These are phyloP conservation scores for Picochlorum sp. DNA, from an alignment of 139 green algal genomes.

Conservation along the genomic window DNA sequence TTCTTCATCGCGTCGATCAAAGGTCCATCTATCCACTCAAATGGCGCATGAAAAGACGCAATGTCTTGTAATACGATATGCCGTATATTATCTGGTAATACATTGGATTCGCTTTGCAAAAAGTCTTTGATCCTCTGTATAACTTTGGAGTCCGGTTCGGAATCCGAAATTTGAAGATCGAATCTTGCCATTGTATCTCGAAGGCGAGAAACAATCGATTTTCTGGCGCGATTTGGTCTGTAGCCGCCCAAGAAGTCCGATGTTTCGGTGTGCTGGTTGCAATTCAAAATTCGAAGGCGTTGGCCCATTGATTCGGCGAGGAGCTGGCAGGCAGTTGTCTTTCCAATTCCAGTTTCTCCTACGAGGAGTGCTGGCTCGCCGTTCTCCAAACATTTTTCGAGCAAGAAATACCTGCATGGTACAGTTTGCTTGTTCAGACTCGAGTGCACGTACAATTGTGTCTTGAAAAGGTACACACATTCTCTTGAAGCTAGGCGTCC, in stretches of 20 bases:
- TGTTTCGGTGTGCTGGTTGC: constrained; percentile 98
- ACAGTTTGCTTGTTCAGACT: constrained; percentile 88
- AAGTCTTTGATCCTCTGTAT: neutral
- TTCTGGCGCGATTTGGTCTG: constrained; percentile 44
- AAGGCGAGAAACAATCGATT: neutral
- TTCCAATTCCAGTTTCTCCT: constrained; percentile 93
- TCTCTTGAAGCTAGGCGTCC: constrained; percentile 6
- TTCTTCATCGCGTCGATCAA: constrained; percentile 88
- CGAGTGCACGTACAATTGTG: constrained; percentile 19
- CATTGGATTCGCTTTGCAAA: too few relatives aligned
- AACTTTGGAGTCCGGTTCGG: too few relatives aligned
- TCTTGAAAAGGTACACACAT: constrained; percentile 15
- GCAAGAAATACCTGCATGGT: constrained; percentile 60
- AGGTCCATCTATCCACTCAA: constrained; percentile 88
- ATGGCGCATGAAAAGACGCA: constrained; percentile 54
- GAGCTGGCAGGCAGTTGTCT: constrained; percentile 96
- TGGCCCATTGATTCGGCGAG: constrained; percentile 68
- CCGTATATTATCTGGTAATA: too few relatives aligned
- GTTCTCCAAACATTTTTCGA: constrained; percentile 50
- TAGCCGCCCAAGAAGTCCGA: constrained; percentile 95
- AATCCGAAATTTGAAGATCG: too few relatives aligned
- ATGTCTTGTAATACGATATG: neutral
- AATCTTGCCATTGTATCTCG: too few relatives aligned
- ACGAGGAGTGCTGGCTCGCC: constrained; percentile 91
- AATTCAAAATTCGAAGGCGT: constrained; percentile 92